A percentile compares a stretch with the other conserved stretches of the same genome.
Conservation (phyloP, 2,329 filamentous ascomycete genomes). For the Eurotiales sp. region DNA sequence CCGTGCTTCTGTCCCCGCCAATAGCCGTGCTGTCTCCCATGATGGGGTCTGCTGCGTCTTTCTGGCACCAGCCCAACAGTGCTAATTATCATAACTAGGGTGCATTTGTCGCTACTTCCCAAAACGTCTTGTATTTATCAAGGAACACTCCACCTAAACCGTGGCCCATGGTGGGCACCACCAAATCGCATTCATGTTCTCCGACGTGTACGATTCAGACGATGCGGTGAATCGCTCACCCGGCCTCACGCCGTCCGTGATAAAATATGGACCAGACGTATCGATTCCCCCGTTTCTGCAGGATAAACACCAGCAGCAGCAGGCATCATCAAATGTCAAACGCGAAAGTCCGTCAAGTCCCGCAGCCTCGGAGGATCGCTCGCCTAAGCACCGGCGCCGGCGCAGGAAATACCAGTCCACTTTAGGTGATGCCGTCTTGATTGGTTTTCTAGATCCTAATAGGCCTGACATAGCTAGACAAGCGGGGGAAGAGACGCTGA, state of each 20-base stretch:
- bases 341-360: constrained; percentile 23
- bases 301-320: constrained; percentile 16
- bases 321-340: constrained; percentile 22
- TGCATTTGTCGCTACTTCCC: no score
- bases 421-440: constrained; percentile 64
- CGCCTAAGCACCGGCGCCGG: constrained; percentile 31
- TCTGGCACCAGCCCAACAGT: no score
- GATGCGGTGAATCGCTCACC: constrained; percentile 37
- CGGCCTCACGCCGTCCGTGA: constrained; percentile 27
- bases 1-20: no score
- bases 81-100: no score
- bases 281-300: constrained; percentile 34
- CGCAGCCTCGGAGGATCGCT: constrained; percentile 29
- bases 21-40: no score
- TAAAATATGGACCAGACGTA: constrained; percentile 29
- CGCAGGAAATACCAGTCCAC: constrained; percentile 26
- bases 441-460: constrained; percentile 62
- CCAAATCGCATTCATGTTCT: constrained; percentile 32
- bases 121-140: background rate
- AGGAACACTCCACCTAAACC: background rate
- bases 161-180: constrained; percentile 26
- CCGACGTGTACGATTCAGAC: constrained; percentile 40
- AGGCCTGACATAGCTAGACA: constrained; percentile 60
- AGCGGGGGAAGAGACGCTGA: constrained; percentile 54
- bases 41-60: background rate